Evolutionary conservation across 345 rosid genomes (phyloP), one percentile per base, ranked within the genome.

Genomic region (Salix suchowensis): DNA sequence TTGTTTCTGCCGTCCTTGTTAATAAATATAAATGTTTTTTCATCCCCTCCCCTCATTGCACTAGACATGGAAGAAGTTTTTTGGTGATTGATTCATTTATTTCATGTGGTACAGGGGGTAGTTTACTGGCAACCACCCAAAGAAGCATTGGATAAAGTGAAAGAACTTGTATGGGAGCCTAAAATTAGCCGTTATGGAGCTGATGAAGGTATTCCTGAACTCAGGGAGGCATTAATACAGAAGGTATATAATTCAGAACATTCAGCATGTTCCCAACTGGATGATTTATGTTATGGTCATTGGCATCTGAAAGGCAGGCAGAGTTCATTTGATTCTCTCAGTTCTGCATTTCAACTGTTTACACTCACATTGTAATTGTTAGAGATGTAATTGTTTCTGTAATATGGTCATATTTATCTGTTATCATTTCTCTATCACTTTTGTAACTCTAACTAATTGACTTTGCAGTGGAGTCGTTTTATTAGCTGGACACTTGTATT

Each of bases 61-160:
- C 21, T 78, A 66, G n/a, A 39, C 10, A 15, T 54, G 54, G 26
- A 72, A n/a, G 23, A 42, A 46, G 58, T 44, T 26, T 73, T 30
- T 40, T 21, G 13, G 36, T 60, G 54, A 52, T 13, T 76, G 46
- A 75, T 72, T 37, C 50, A 79, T 12, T 76, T n/a, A 66, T 72
- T 36, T 70, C 36, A 70, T 84, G 21, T 44, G 39, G 70, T 75
- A 65, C 46, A 94, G 98, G 98, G 98, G 68, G 97, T 96, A 4
- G 98, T 94, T 72, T 86, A 92, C 81, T 91, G 98, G 98, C 95
- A 89, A 77, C 99, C 99, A 61, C 99, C 98, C 65, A 76, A 87
- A 84, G 69, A 81, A 40, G 99, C 97, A 4, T 71, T 96, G 80
- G 88, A 90, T 14, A 92, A 84, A 87, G 95, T 96, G 32, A 91